Percentiles rank a stretch among this genome's conserved stretches.
Conservation (phyloP, 2,329 filamentous ascomycete species). For the Colletotrichum phormii region DNA sequence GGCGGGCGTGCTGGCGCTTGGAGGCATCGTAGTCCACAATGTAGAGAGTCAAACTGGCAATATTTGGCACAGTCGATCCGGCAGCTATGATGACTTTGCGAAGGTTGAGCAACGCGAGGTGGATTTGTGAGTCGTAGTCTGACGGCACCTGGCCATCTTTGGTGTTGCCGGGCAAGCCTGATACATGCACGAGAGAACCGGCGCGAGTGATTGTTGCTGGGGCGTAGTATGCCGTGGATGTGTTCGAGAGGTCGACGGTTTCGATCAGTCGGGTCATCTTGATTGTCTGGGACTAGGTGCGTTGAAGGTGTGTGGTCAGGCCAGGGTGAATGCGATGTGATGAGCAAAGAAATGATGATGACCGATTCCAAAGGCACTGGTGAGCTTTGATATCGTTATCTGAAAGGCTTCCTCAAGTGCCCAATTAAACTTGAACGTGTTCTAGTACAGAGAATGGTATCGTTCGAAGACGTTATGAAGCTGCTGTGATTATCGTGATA, state of each 20-base stretch:
- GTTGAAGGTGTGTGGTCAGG: background rate
- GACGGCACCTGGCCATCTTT: slow-evolving; percentile 46
- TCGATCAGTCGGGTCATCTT: background rate
- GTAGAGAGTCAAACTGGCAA: slow-evolving; percentile 55
- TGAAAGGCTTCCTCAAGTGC: background rate
- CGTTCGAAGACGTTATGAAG: background rate
- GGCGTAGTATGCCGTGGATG: slow-evolving; percentile 36
- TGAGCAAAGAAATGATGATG: background rate
- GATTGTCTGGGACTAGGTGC: background rate
- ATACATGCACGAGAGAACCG: slow-evolving; percentile 43
- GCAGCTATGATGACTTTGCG: slow-evolving; percentile 49
- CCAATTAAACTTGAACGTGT: background rate
- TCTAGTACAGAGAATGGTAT: background rate
- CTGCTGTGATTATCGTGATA: background rate
- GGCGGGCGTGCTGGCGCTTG: slow-evolving; percentile 49
- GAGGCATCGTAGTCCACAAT: slow-evolving; percentile 56
- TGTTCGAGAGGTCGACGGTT: slow-evolving; percentile 37
- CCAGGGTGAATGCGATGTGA: background rate
- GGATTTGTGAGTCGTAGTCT: slow-evolving; percentile 55
- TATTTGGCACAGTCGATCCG: slow-evolving; percentile 49
- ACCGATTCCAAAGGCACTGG: background rate
- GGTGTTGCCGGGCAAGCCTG: slow-evolving; percentile 50
- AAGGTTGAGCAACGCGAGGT: slow-evolving; percentile 52
- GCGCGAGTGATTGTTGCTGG: slow-evolving; percentile 40
- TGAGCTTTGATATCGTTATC: background rate